These are phyloP conservation scores for Talaromyces sp. DNA, from an alignment of 2,329 filamentous ascomycete species.

Conservation along the genomic window DNA sequence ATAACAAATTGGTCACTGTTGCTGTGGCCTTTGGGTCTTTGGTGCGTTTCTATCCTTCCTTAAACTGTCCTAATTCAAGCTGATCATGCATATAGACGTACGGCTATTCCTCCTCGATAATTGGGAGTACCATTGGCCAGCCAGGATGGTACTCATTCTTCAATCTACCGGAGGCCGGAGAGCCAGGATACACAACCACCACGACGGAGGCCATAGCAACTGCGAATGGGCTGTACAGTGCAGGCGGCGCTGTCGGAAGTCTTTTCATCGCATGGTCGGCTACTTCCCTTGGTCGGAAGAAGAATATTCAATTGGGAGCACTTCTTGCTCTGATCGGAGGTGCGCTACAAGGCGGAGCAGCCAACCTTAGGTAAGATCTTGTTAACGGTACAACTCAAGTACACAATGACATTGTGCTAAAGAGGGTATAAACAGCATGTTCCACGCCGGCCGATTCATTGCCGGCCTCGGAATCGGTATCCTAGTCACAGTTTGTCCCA, in stretches of 20 bases:
- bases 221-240: constrained; percentile 51
- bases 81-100: constrained; percentile 42
- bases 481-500: constrained; percentile 46
- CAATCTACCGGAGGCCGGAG: constrained; percentile 44
- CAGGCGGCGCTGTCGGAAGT: constrained; percentile 49
- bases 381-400: background rate
- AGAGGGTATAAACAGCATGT: constrained; percentile 36
- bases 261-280: constrained; percentile 54
- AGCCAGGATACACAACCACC: constrained; percentile 47
- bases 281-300: constrained; percentile 45
- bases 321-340: constrained; percentile 49
- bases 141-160: constrained; percentile 55
- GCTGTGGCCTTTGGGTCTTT: constrained; percentile 43
- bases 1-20: constrained; percentile 30
- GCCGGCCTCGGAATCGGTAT: constrained; percentile 46
- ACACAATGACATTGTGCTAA: background rate
- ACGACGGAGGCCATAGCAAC: constrained; percentile 52
- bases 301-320: constrained; percentile 50
- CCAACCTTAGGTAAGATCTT: constrained; percentile 42
- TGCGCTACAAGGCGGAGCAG: constrained; percentile 48
- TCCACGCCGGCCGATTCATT: constrained; percentile 46
- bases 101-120: constrained; percentile 53
- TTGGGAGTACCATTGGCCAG: constrained; percentile 54
- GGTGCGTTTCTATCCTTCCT: constrained; percentile 24
- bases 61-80: background rate